Base-by-base conservation (phyloP, 2,329 filamentous ascomycete genomes). In the Rosellinia necatrix region DNA sequence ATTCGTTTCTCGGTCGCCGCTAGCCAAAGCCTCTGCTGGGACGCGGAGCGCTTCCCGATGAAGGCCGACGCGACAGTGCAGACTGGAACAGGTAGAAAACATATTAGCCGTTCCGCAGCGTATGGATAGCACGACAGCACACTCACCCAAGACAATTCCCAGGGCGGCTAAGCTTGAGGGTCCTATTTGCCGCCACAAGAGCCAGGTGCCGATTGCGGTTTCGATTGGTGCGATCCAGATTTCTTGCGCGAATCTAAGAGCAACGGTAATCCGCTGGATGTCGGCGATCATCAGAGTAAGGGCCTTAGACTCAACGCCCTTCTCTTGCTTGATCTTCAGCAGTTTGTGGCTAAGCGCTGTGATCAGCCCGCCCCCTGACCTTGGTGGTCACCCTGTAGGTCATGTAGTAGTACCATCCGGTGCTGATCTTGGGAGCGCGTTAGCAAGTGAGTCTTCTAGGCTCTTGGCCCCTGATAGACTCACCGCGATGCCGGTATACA, bases 401-500 rank as follows among this genome's bases (percentile, higher is more conserved):
- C 22, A 53, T 34, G 35, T 61, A 60, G 38, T 58, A 55, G 37
- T 63, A 63, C 61, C 61, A 63, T 24, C 59, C 56, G 13, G 44
- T 59, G 6, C 59, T 42, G 32, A 61, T 24, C 59, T 61, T 42
- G n/a, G 35, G 24, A 25, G n/a, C 3, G 9, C 3, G 15, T 60
- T 49, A 60, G 38, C 4, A n/a, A 30, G n/a, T 29, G 6, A 13
- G 29, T 10, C 6, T n/a, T n/a, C 6, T 4, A 27, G n/a, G 15
- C 5, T 41, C 6, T 0, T 10, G n/a, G 29, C 3, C n/a, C 5
- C 10, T 1, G 6, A 15, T 17, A 19, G 6, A 49, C 57, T 44
- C 42, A 60, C 61, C 15, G 61, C 61, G 38, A 64, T 59, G 1
- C 60, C 63, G 2, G 47, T 53, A 43, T 64, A 63, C 4, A 64